Evolutionary conservation across 306 rosid species (phyloP).

Genomic region (Glycyrrhiza uralensis): DNA sequence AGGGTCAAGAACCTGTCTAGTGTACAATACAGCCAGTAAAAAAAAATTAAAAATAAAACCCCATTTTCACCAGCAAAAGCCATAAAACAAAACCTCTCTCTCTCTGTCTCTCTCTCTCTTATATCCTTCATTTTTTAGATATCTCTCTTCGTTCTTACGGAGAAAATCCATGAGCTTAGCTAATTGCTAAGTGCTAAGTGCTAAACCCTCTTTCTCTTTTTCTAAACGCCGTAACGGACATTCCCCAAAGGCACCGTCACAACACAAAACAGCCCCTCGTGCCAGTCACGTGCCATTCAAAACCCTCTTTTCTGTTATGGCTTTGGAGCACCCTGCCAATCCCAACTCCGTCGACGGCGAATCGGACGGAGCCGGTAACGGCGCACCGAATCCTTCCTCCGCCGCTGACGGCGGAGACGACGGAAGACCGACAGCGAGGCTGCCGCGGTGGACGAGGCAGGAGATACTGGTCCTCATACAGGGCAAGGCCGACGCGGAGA

Average conservation of each 20-base stretch:
- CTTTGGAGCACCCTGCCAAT: slow-evolving; percentile 50
- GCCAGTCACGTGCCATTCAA: slow-evolving; percentile 60
- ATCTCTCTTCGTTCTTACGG: slow-evolving; percentile 28
- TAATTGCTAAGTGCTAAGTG: background rate
- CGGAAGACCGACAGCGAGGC: slow-evolving; percentile 62
- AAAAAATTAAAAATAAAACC: slow-evolving; percentile 16
- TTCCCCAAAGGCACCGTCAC: slow-evolving; percentile 57
- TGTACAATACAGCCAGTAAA: slow-evolving; percentile 26
- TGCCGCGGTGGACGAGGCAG: slow-evolving; percentile 95
- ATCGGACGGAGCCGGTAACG: slow-evolving; percentile 44
- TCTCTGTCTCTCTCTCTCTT: background rate
- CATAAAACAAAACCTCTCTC: slow-evolving; percentile 30
- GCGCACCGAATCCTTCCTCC: slow-evolving; percentile 42
- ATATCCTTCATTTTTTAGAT: background rate
- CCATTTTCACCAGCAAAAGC: slow-evolving; percentile 27
- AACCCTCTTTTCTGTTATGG: slow-evolving; percentile 44
- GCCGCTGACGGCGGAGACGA: slow-evolving; percentile 58
- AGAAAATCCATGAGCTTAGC: slow-evolving; percentile 16
- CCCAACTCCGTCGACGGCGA: slow-evolving; percentile 48
- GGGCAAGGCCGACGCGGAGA: slow-evolving; percentile 85
- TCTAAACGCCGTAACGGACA: slow-evolving; percentile 71
- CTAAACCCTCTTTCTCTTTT: slow-evolving; percentile 9
- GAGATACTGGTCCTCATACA: slow-evolving; percentile 90
- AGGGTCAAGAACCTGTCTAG: slow-evolving; percentile 53
- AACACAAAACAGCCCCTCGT: slow-evolving; percentile 2